Percentiles rank a stretch among this genome's conserved stretches.
Evolutionary conservation across 2,329 filamentous ascomycete species (phyloP).

Genomic region (Trichophyton mentagrophytes): DNA sequence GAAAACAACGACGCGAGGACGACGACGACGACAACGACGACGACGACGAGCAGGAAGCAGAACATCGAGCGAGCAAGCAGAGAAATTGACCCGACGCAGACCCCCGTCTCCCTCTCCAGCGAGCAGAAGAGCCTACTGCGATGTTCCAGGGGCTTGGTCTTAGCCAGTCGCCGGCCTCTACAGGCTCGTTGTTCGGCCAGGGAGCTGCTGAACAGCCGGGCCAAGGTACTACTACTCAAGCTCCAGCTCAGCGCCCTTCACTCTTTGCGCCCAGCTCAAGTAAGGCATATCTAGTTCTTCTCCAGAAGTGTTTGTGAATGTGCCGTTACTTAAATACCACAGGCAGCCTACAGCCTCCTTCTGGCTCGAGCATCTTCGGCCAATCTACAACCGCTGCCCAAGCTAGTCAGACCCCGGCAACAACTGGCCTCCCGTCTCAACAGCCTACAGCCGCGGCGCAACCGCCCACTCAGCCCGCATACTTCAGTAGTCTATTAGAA

Average conservation of each 20-base stretch:
- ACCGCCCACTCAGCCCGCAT: constrained; percentile 40
- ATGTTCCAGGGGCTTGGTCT: constrained; percentile 1
- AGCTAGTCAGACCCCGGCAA: constrained; percentile 9
- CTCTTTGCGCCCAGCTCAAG: constrained; percentile 7
- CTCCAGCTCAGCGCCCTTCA: constrained; percentile 6
- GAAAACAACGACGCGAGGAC: no score
- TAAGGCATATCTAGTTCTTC: not conserved
- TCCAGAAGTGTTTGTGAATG: not conserved
- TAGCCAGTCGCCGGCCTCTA: not conserved
- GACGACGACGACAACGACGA: not conserved
- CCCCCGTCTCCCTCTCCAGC: not conserved
- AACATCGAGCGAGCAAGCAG: not conserved
- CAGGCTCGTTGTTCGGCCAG: not conserved
- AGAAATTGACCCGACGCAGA: not conserved
- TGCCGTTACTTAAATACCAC: not conserved
- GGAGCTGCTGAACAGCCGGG: constrained; percentile 6
- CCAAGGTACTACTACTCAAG: constrained; percentile 9
- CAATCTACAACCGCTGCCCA: constrained; percentile 16
- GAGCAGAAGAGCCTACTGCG: not conserved
- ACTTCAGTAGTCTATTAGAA: constrained; percentile 53
- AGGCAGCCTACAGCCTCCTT: constrained; percentile 14
- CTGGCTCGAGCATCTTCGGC: constrained; percentile 19
- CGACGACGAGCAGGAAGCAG: not conserved
- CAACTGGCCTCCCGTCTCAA: constrained; percentile 17
- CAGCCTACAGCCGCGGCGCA: constrained; percentile 10